Percentiles rank a stretch among this genome's conserved stretches.
Conservation (phyloP, 73 alveolate species). For the Breviolum minutum region DNA sequence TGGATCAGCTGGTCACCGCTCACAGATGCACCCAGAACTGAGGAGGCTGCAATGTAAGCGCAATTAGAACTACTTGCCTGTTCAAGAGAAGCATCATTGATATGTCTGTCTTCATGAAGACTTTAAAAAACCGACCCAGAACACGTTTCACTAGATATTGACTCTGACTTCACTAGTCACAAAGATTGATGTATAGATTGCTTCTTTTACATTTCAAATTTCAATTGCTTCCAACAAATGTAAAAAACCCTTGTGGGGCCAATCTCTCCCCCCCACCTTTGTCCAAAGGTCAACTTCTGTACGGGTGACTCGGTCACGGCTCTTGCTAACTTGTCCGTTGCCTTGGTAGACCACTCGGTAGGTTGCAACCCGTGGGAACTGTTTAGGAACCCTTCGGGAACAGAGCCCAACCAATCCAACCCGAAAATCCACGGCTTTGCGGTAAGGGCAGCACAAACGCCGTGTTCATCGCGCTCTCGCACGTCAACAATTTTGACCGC, state of each 20-base stretch:
- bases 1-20: background rate
- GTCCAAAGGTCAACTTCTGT: slow-evolving; percentile 91
- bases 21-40: background rate
- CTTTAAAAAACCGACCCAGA: background rate
- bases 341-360: background rate
- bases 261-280: slow-evolving; percentile 35
- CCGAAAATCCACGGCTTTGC: background rate
- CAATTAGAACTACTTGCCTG: slow-evolving; percentile 74
- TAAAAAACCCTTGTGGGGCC: background rate
- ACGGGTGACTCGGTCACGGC: slow-evolving; percentile 93
- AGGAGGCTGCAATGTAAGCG: slow-evolving; percentile 41
- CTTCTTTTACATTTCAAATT: background rate
- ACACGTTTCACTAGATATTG: background rate
- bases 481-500: slow-evolving; percentile 93
- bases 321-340: slow-evolving; percentile 84
- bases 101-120: background rate
- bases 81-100: background rate
- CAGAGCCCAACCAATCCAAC: background rate
- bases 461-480: slow-evolving; percentile 94
- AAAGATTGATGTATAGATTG: background rate
- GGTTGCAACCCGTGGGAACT: no score
- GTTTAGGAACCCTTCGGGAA: background rate
- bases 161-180: no score
- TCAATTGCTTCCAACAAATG: no score
- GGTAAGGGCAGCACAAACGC: slow-evolving; percentile 47